Conservation (phyloP, 1,284 basidiomycete species). For the Kalmanozyma brasiliensis region DNA sequence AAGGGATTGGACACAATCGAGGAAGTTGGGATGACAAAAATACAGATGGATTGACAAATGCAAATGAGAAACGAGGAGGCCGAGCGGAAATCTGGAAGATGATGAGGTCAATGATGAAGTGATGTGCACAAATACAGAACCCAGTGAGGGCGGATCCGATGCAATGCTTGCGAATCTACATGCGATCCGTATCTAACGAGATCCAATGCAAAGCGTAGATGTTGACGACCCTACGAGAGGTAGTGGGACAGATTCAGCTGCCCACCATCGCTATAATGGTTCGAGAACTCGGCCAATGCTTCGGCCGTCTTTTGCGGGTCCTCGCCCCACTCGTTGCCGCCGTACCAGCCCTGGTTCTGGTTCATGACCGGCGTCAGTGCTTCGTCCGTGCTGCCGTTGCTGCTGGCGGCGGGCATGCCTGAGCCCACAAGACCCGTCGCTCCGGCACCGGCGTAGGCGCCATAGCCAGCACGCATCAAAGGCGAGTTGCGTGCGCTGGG, state of each 20-base stretch:
- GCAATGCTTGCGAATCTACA: background rate
- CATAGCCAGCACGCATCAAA: slow-evolving; percentile 29
- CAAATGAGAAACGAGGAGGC: no score
- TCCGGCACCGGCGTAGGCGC: background rate
- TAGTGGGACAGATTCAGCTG: slow-evolving; percentile 42
- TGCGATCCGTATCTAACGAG: background rate
- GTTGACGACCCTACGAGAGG: slow-evolving; percentile 18
- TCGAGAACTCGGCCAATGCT: slow-evolving; percentile 42
- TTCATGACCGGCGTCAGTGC: slow-evolving; percentile 47
- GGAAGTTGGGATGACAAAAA: slow-evolving; percentile 14
- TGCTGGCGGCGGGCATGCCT: slow-evolving; percentile 33
- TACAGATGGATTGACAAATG: slow-evolving; percentile 30
- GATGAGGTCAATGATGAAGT: background rate
- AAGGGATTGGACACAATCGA: no score
- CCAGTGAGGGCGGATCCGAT: no score
- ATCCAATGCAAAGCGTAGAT: background rate
- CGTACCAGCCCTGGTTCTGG: slow-evolving; percentile 41
- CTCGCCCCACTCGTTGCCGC: slow-evolving; percentile 46
- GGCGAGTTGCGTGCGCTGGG: slow-evolving; percentile 49
- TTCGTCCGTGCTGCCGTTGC: slow-evolving; percentile 49
- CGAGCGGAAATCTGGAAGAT: no score
- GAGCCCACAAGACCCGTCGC: background rate
- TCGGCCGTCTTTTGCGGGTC: slow-evolving; percentile 52
- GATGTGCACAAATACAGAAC: slow-evolving; percentile 2
- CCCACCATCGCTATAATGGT: slow-evolving; percentile 34